A percentile compares a stretch with the other conserved stretches of the same genome.
phyloP scores from a whole-genome alignment of 1,139 yeast species.

The Meyerozyma sp. region DNA sequence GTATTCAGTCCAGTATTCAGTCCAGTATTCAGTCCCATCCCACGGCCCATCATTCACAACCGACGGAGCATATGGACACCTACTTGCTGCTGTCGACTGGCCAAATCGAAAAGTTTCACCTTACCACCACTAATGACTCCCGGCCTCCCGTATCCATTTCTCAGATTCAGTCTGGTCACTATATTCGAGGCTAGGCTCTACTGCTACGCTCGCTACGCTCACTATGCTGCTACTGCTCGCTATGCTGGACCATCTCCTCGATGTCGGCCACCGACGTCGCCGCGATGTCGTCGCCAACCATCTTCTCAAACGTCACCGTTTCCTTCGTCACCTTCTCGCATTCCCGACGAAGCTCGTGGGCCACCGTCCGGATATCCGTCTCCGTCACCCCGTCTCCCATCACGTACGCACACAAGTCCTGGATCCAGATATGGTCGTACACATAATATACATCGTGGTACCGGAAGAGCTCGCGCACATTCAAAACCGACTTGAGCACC shows the following conservation, averaged over 20 bases:
- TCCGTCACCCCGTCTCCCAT: constrained; percentile 52
- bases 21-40: no score
- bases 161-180: no score
- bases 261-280: constrained; percentile 42
- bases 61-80: no score
- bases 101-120: no score
- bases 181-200: no score
- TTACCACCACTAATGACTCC: no score
- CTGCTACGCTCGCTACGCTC: neutral
- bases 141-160: no score
- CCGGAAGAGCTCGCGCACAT: constrained; percentile 68
- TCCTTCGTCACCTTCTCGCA: constrained; percentile 16
- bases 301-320: constrained; percentile 37
- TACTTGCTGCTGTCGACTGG: no score
- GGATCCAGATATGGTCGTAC: constrained; percentile 73
- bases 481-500: constrained; percentile 54
- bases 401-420: constrained; percentile 79
- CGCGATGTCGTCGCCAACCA: constrained; percentile 33
- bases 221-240: no score
- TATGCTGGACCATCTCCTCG: constrained; percentile 43
- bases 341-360: constrained; percentile 54
- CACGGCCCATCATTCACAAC: no score
- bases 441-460: constrained; percentile 85
- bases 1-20: no score
- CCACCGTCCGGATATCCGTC: constrained; percentile 50